A percentile compares a stretch with the other conserved stretches of the same genome.
Conservation (phyloP, 106 monocot genomes). For the Agapanthus africanus region DNA sequence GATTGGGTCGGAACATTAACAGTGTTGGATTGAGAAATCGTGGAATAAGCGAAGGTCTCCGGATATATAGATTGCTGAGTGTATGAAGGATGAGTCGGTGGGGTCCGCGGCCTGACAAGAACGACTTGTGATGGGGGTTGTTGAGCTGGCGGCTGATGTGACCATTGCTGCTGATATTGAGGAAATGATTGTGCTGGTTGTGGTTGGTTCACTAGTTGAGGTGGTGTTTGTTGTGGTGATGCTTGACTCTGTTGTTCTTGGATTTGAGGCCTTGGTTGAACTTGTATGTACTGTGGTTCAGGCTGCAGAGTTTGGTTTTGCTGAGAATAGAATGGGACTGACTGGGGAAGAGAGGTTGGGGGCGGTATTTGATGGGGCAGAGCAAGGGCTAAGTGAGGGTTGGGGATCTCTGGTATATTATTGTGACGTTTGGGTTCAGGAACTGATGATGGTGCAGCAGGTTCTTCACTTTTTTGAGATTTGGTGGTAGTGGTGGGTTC, state of each 20-base stretch:
- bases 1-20: slow-evolving; percentile 15
- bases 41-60: slow-evolving; percentile 20
- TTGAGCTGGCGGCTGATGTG: slow-evolving; percentile 15
- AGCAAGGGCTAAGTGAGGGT: slow-evolving; percentile 64
- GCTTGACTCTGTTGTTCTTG: background rate
- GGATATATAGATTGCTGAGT: slow-evolving; percentile 32
- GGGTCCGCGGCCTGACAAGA: too few relatives aligned
- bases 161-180: slow-evolving; percentile 35
- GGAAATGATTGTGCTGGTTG: slow-evolving; percentile 28
- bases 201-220: slow-evolving; percentile 18
- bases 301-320: slow-evolving; percentile 31
- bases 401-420: slow-evolving; percentile 38
- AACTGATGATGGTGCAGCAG: slow-evolving; percentile 23
- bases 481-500: slow-evolving; percentile 22
- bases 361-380: slow-evolving; percentile 39
- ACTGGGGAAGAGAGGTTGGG: too few relatives aligned
- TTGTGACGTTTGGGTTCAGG: too few relatives aligned
- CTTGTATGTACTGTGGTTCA: slow-evolving; percentile 14
- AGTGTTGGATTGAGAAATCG: slow-evolving; percentile 13
- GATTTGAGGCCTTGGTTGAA: slow-evolving; percentile 19
- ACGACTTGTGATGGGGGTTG: slow-evolving; percentile 30
- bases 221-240: slow-evolving; percentile 21
- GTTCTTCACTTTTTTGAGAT: slow-evolving; percentile 28
- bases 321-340: slow-evolving; percentile 12
- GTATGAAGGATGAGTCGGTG: slow-evolving; percentile 33